Evolutionary conservation across 1,139 yeast species (phyloP), one percentile per base, ranked within the genome.

Genomic region (Protomyces inundatus): DNA sequence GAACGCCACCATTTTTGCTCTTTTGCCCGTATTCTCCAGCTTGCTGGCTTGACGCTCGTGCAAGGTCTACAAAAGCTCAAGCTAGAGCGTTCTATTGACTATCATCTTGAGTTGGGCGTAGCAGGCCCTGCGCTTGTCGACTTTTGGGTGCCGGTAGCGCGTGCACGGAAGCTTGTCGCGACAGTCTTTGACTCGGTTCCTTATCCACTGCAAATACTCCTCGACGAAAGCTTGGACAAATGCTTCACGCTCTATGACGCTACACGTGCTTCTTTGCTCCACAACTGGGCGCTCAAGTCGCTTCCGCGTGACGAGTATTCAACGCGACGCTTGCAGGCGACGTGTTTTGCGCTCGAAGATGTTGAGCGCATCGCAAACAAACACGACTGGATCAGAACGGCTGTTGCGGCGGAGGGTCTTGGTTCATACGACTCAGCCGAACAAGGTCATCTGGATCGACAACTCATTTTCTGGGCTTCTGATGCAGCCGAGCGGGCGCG

Each of bases 1-100:
- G 62, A 58, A 36, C 45, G 54, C 14, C 52, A 51, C n/a, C 62
- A 58, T 30, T 51, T 51, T 30, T 16, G 51, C 23, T 58, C 62
- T 33, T 39, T 58, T 33, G 62, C 56, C 9, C 42, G 62, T 14
- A 40, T 58, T 42, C 45, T 58, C 10, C 52, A 23, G 6, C 56
- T 55, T n/a, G 55, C 62, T 3, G 36, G 39, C 10, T 14, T 36
- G 6, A 51, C 62, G 16, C 16, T 58, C 30, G 37, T 58, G 10
- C n/a, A 39, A 5, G 62, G 62, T 34, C 56, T 58, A 6, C 16
- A 14, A 12, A 33, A n/a, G 4, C 52, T 34, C 42, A 10, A 33
- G 35, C 42, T 58, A 16, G 16, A 33, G 30, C 40, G 46, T 50
- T 50, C 45, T 30, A 16, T 58, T 14, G 62, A 58, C 45, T 58